These are phyloP conservation scores for Syzygium oleosum DNA, from an alignment of 345 rosid genomes.

Conservation along the genomic window DNA sequence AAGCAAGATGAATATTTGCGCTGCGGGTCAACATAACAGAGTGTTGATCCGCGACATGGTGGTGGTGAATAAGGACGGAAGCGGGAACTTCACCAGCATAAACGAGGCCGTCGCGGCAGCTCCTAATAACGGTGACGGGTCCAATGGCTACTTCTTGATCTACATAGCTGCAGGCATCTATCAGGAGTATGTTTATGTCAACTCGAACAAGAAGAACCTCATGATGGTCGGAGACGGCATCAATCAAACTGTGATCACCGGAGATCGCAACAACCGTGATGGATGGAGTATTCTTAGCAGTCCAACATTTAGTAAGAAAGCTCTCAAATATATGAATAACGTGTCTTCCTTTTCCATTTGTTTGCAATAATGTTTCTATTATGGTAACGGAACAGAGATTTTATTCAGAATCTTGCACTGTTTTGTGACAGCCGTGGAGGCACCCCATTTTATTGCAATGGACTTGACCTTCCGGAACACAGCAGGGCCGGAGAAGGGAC, in stretches of 20 bases:
- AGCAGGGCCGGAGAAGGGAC: background rate
- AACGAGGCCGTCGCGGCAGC: conserved; percentile 43
- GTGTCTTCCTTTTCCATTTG: background rate
- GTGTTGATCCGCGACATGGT: conserved; percentile 13
- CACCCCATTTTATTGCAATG: conserved; percentile 24
- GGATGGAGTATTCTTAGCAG: conserved; percentile 49
- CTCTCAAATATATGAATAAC: background rate
- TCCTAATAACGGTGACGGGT: conserved; percentile 14
- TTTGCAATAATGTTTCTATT: background rate
- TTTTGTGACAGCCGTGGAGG: conserved; percentile 68
- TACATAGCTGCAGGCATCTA: conserved; percentile 35
- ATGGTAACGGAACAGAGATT: background rate
- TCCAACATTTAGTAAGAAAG: conserved; percentile 40
- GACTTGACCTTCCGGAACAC: background rate
- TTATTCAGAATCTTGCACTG: conserved; percentile 41
- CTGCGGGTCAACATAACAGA: background rate
- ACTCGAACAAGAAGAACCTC: conserved; percentile 23
- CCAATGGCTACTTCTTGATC: conserved; percentile 28
- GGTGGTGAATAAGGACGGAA: conserved; percentile 29
- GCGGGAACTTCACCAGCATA: conserved; percentile 31
- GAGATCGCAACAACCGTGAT: conserved; percentile 31
- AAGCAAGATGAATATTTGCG: conserved; percentile 34
- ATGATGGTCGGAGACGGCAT: conserved; percentile 54
- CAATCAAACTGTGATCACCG: conserved; percentile 38
- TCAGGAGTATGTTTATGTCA: conserved; percentile 39